Conservation (phyloP, 2,329 filamentous ascomycete genomes). For the Beauveria rudraprayagi region DNA sequence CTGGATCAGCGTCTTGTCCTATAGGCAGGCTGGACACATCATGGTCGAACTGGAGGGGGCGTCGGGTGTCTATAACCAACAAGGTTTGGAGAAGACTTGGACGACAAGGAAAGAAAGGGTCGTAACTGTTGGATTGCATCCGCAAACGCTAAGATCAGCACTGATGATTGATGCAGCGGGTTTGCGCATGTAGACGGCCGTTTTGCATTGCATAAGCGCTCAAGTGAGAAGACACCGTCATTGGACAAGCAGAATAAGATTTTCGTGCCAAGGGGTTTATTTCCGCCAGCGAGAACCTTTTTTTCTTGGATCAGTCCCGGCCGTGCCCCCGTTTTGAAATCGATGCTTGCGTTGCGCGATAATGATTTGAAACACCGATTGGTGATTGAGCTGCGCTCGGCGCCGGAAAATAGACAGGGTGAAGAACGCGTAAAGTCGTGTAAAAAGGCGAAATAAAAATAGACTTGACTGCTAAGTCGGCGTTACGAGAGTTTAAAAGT, state of each 20-base stretch:
- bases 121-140: neutral
- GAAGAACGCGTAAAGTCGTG: neutral
- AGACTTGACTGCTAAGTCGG: neutral
- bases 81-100: too few species aligned
- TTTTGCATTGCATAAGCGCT: neutral
- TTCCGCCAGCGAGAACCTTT: neutral
- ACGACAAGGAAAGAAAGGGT: too few species aligned
- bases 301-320: neutral
- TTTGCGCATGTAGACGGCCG: neutral
- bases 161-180: neutral
- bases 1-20: too few species aligned
- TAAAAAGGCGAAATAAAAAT: neutral
- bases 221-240: neutral
- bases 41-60: too few species aligned
- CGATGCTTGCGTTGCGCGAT: neutral
- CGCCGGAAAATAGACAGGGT: neutral
- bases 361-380: neutral
- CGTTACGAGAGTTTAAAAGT: neutral
- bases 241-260: neutral
- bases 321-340: neutral
- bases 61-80: too few species aligned
- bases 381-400: neutral
- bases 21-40: too few species aligned
- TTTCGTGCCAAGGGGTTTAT: neutral
- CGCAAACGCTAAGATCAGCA: neutral